A percentile compares a stretch with the other conserved stretches of the same genome.
Conservation (phyloP, 768 basidiomycete species). For the Russula dissimulans region DNA sequence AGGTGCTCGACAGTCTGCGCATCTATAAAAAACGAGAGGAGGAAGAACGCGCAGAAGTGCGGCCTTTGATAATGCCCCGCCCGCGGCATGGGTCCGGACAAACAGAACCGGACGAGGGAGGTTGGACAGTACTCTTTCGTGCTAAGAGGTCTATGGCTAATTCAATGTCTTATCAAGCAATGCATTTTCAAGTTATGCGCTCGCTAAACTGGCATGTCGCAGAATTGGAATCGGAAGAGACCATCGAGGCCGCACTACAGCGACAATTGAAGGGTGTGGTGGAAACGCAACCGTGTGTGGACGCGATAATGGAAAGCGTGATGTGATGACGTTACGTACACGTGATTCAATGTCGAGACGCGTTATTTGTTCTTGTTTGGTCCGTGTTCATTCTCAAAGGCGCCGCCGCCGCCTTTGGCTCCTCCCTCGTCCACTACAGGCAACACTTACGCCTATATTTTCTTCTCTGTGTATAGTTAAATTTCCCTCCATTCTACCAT, state of each 20-base stretch:
- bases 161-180: slow-evolving; percentile 21
- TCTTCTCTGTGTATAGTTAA: slow-evolving; percentile 11
- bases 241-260: slow-evolving; percentile 32
- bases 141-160: background rate
- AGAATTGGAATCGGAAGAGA: slow-evolving; percentile 37
- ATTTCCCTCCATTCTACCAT: slow-evolving; percentile 19
- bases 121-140: slow-evolving; percentile 21
- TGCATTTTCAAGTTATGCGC: slow-evolving; percentile 32
- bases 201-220: slow-evolving; percentile 31
- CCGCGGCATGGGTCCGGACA: slow-evolving; percentile 17
- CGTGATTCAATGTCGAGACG: slow-evolving; percentile 4
- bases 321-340: slow-evolving; percentile 21
- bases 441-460: background rate
- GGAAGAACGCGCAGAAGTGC: slow-evolving; percentile 28
- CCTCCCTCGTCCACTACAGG: background rate
- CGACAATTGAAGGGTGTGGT: slow-evolving; percentile 30
- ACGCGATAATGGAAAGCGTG: slow-evolving; percentile 35
- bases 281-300: slow-evolving; percentile 32
- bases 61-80: slow-evolving; percentile 28
- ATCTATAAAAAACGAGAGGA: slow-evolving; percentile 31
- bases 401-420: background rate
- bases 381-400: slow-evolving; percentile 6
- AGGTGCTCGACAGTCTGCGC: slow-evolving; percentile 28
- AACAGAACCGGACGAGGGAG: slow-evolving; percentile 29
- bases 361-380: slow-evolving; percentile 16